Base-by-base conservation (phyloP, 345 rosid genomes). In the Clausena lansium region DNA sequence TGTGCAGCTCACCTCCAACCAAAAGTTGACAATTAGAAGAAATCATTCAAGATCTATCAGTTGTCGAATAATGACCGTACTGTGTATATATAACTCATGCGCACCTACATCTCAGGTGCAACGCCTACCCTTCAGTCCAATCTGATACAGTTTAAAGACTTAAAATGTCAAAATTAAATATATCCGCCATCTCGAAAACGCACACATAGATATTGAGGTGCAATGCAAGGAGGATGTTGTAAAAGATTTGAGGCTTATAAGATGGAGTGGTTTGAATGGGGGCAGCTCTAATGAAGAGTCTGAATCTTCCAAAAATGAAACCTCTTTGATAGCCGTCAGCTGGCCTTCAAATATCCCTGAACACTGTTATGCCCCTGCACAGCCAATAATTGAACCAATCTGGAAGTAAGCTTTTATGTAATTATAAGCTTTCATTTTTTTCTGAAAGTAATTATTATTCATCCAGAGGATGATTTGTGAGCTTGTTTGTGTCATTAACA, bases 341-440 rank as follows among this genome's bases (percentile, higher is more conserved):
- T 55, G 24, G 25, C 74, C 35, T 52, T 52, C 80, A 50, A 57
- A 77, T 74, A 52, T 76, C 32, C 35, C 52, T n/a, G 35, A 75
- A 32, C 50, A 50, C 59, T 11, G n/a, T 69, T 76, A 25, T 81
- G 72, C 66, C 28, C 80, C 57, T 79, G 93, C 93, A 15, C 88
- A 70, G 80, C 97, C 97, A 45, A 81, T 83, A 62, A n/a, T 71
- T 27, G 67, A 73, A 69, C 89, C 93, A 4, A 73, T 81, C 70
- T 92, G 98, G 98, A 88, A 90, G 98, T 92, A 83, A 80, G 28
- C 45, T 10, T 73, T 1, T 59, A 25, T 70, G 55, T 82, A 15
- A n/a, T n/a, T 15, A 22, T 59, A n/a, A n/a, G n/a, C n/a, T 39
- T 73, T 65, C 27, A 25, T 52, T 45, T 64, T n/a, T 28, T 57